Conservation (phyloP, 2,329 filamentous ascomycete species). For the Atkinsonella hypoxylon region DNA sequence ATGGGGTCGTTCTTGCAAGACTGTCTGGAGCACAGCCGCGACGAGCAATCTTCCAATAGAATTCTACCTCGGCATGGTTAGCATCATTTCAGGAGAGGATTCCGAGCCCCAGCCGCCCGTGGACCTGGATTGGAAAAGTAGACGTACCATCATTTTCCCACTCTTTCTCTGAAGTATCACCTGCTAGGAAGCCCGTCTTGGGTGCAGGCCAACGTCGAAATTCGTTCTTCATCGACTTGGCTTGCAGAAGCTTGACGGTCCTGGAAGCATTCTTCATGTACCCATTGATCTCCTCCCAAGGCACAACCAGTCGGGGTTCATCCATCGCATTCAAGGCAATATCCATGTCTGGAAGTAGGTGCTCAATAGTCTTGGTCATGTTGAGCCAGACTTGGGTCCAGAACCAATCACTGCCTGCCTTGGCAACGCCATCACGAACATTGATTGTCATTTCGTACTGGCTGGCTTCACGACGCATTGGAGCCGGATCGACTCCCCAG, state of each 20-base stretch:
- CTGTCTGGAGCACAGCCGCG: constrained; percentile 53
- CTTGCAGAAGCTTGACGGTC: constrained; percentile 30
- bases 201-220: constrained; percentile 32
- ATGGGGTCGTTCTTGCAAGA: constrained; percentile 37
- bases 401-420: constrained; percentile 41
- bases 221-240: constrained; percentile 30
- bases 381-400: constrained; percentile 46
- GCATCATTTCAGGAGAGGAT: background rate
- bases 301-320: constrained; percentile 50
- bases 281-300: constrained; percentile 47
- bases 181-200: constrained; percentile 22
- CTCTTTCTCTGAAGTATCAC: constrained; percentile 25
- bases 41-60: constrained; percentile 45
- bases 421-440: constrained; percentile 40
- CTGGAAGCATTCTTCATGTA: constrained; percentile 41
- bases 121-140: background rate
- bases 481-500: constrained; percentile 37
- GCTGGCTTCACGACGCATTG: constrained; percentile 38
- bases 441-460: constrained; percentile 51
- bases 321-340: constrained; percentile 56
- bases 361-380: constrained; percentile 39
- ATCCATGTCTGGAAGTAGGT: constrained; percentile 53
- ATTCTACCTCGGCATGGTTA: constrained; percentile 20
- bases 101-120: too few relatives aligned
- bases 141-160: constrained; percentile 41